Conservation (phyloP, 306 rosid species). For the Phaseolus lunatus region DNA sequence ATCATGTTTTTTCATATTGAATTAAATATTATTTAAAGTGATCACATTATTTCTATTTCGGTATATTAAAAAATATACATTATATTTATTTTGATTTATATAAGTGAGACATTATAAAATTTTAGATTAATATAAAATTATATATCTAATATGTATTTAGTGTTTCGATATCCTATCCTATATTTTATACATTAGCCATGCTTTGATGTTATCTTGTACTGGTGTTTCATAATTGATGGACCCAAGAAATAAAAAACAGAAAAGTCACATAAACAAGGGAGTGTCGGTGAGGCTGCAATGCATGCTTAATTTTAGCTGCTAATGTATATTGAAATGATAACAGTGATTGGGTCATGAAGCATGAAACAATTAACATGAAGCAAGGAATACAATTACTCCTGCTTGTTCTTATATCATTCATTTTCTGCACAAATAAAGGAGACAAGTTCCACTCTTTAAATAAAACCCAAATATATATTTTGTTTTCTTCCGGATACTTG, state of each 20-base stretch:
- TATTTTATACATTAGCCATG: too few species aligned
- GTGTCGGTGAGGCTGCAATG: conserved; percentile 28
- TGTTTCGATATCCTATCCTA: too few species aligned
- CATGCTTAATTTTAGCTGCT: conserved; percentile 25
- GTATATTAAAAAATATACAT: too few species aligned
- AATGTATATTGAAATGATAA: conserved; percentile 17
- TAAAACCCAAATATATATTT: background rate
- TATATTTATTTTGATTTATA: too few species aligned
- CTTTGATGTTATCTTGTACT: too few species aligned
- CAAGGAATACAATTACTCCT: conserved; percentile 35
- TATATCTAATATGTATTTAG: too few species aligned
- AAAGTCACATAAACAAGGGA: conserved; percentile 33
- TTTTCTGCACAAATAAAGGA: background rate
- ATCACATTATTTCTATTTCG: too few species aligned
- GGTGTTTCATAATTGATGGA: background rate
- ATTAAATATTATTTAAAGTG: too few species aligned
- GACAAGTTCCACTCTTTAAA: background rate
- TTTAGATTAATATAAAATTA: too few species aligned
- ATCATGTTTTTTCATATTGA: too few species aligned
- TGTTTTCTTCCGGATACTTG: background rate
- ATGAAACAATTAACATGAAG: conserved; percentile 31
- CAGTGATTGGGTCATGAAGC: conserved; percentile 10
- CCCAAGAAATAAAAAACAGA: background rate
- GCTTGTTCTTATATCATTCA: conserved; percentile 6
- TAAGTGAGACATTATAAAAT: too few species aligned